Base-by-base conservation (phyloP, 129 eudicot species). In the Lactuca sativa region DNA sequence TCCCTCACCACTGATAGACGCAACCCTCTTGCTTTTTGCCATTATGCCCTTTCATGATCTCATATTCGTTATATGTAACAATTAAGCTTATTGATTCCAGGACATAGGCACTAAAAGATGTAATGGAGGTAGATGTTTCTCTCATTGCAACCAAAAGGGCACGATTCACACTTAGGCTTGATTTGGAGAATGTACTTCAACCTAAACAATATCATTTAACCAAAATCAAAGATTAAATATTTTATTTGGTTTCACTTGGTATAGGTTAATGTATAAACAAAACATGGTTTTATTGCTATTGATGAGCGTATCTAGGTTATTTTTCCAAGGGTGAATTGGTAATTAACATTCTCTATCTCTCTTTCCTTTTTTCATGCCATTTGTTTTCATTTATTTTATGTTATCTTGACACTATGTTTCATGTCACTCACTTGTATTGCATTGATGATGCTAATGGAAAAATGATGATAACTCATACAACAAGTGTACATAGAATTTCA, bases 371-470 rank as follows among this genome's bases (percentile, higher is more conserved):
- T 0, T 2, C 18, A 62, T 56, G 10, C 33, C 5, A 25, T 44
- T 11, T 4, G 34, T 55, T 52, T 25, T 56, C 6, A 14, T 47
- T 8, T 32, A 40, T 49, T 2, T 30, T 69, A 9, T 63, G 31
- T 74, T 78, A 43, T 25, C 30, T 25, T 25, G 30, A 25, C 30
- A 25, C 1, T 25, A 25, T 25, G 30, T 25, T 25, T 47, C 59
- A 95, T 97, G 93, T 95, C 53, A 96, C 99, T 77, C 83, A 95
- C 82, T 66, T 95, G 80, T 95, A 95, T 83, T 95, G 99, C 82
- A 95, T 95, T 79, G 96, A 97, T 74, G 99, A 95, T 82, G 99
- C 97, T 68, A 95, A 95, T 77, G 97, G 99, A 52, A 95, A 90
- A 80, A 70, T 90, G 88, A 95, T 95, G 99, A 90, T 95, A 81